Evolutionary conservation across 1,284 basidiomycete species (phyloP).

Genomic region (Pholiota adiposa): DNA sequence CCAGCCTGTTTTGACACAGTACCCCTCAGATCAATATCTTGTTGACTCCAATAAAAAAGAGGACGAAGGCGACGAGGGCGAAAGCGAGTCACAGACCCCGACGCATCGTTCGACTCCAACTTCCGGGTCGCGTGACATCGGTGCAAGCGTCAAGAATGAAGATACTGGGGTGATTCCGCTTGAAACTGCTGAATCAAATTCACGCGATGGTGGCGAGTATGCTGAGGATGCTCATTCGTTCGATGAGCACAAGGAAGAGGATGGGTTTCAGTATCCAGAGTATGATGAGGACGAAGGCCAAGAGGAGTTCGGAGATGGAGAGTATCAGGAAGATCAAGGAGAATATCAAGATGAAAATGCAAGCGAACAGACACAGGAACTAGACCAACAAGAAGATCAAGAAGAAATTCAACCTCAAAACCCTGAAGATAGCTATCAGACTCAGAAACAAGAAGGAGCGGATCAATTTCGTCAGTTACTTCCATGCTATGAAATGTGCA

Average conservation of each 20-base stretch:
- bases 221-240: not conserved
- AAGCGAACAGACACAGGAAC: not conserved
- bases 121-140: not conserved
- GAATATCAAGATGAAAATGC: not conserved
- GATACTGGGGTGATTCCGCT: not conserved
- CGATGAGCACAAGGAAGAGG: not conserved
- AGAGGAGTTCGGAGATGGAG: not conserved
- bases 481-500: not conserved
- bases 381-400: not conserved
- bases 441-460: not conserved
- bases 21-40: not conserved
- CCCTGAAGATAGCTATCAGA: not conserved
- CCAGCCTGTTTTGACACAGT: not conserved
- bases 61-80: not conserved
- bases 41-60: not conserved
- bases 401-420: not conserved
- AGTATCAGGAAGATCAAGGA: constrained; percentile 2
- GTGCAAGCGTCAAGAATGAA: not conserved
- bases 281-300: not conserved
- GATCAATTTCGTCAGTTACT: not conserved
- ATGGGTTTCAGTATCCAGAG: not conserved
- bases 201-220: not conserved
- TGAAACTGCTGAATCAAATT: constrained; percentile 1
- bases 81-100: not conserved
- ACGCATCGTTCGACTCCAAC: not conserved